Percentiles rank a stretch among this genome's conserved stretches.
Evolutionary conservation across 257 asterid genomes (phyloP).

Genomic region (Lavandula angustifolia): DNA sequence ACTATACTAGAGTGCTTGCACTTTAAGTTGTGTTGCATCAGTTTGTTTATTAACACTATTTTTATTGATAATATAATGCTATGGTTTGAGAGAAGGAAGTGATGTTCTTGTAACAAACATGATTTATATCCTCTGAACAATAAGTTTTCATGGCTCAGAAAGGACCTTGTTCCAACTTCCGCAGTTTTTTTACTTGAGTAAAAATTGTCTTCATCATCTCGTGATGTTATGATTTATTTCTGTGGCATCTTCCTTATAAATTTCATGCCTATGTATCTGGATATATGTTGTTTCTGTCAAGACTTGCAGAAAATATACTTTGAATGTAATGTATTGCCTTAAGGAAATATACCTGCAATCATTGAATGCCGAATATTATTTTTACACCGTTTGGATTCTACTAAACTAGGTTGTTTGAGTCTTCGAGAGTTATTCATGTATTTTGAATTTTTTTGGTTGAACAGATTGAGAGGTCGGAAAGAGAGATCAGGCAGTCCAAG

Average conservation of each 20-base stretch:
- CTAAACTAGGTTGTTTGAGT: conserved; percentile 19
- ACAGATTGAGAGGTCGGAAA: conserved; percentile 67
- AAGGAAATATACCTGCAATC: conserved; percentile 1
- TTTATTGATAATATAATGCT: conserved; percentile 1
- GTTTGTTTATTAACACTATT: conserved; percentile 16
- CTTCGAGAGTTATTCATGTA: conserved; percentile 23
- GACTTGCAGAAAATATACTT: background rate
- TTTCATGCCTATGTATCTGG: conserved; percentile 14
- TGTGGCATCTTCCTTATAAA: conserved; percentile 19
- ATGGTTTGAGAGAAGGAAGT: background rate
- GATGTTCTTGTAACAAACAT: conserved; percentile 3
- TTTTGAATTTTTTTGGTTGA: conserved; percentile 27
- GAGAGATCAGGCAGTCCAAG: conserved; percentile 77
- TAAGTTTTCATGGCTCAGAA: conserved; percentile 22
- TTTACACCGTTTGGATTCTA: background rate
- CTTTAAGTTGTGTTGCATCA: conserved; percentile 12
- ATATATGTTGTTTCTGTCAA: background rate
- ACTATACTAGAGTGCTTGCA: conserved; percentile 5
- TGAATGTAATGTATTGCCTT: conserved; percentile 12
- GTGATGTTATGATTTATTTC: conserved; percentile 6
- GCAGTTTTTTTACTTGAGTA: background rate
- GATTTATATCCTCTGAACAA: conserved; percentile 3
- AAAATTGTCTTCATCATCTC: conserved; percentile 10
- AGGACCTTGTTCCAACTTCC: background rate
- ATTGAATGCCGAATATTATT: background rate